A percentile compares a stretch with the other conserved stretches of the same genome.
phyloP scores from a whole-genome alignment of 2,329 filamentous ascomycete species.

The Trichoderma sp. region DNA sequence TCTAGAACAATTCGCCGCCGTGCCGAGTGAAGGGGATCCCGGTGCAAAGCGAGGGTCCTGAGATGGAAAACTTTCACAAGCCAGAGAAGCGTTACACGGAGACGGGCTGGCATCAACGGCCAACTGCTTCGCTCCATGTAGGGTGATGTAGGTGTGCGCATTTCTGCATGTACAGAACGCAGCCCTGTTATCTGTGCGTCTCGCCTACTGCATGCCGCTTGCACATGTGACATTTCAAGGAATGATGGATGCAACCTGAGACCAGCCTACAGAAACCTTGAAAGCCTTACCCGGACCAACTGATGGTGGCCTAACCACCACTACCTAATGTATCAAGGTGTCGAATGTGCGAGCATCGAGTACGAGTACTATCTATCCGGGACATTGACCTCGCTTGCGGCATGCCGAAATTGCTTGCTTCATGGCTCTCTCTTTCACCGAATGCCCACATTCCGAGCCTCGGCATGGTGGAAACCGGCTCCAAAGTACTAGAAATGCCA shows the following conservation, averaged over 20 bases:
- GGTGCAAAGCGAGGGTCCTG: not conserved
- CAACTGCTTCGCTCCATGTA: not conserved
- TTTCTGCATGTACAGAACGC: not conserved
- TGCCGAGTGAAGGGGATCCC: not conserved
- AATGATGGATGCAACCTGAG: not conserved
- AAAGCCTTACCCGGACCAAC: not conserved
- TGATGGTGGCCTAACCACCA: not conserved
- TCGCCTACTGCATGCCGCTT: not conserved
- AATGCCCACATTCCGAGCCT: not conserved
- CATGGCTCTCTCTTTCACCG: too few relatives aligned
- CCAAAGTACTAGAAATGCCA: not conserved
- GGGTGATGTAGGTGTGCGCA: not conserved
- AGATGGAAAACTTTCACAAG: not conserved
- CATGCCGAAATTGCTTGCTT: not conserved
- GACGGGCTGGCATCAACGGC: not conserved
- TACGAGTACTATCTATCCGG: not conserved
- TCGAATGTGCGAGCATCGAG: not conserved
- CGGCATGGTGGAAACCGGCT: not conserved
- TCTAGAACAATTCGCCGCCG: slow-evolving; percentile 9
- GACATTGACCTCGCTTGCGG: not conserved
- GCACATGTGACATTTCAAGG: not conserved
- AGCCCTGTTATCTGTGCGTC: not conserved
- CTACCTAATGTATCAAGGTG: not conserved
- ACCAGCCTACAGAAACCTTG: not conserved
- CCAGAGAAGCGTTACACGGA: not conserved